Conservation (phyloP, 352 stramenopile species). For the Phytophthora foliorum region DNA sequence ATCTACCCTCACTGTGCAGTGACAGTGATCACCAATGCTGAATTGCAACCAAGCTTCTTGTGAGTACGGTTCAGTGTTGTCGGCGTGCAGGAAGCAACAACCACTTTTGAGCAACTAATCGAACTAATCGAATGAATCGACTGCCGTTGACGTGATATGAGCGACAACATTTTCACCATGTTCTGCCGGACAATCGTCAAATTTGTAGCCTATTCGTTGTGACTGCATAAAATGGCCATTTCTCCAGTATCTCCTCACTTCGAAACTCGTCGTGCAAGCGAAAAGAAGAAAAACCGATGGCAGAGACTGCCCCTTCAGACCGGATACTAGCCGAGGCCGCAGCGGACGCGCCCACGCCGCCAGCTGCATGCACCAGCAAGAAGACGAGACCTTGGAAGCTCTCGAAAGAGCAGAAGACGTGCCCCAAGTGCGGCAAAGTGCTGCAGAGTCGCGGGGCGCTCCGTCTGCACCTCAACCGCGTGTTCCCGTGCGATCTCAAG, state of each 20-base stretch:
- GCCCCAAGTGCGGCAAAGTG: conserved; percentile 19
- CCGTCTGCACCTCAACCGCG: conserved; percentile 5
- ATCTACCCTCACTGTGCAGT: too few relatives aligned
- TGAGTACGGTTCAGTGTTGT: too few relatives aligned
- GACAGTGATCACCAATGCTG: neutral
- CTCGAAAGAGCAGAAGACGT: conserved; percentile 2
- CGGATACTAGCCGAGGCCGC: neutral
- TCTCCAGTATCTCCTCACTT: neutral
- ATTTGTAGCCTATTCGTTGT: too few relatives aligned
- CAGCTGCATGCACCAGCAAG: neutral
- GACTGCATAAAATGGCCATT: too few relatives aligned
- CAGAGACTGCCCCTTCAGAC: neutral
- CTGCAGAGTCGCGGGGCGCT: conserved; percentile 15
- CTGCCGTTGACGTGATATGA: neutral
- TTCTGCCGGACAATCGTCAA: neutral
- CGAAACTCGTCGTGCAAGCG: neutral
- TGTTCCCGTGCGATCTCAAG: conserved; percentile 15
- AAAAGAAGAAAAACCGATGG: neutral
- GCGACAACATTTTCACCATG: too few relatives aligned
- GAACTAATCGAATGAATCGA: neutral
- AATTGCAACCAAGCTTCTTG: neutral
- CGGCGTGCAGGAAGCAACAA: neutral
- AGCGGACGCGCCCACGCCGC: neutral
- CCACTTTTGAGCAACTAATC: neutral
- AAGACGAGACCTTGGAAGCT: neutral